Evolutionary conservation across 176 grass and related monocot species (phyloP).

Genomic region (Pharus latifolius): DNA sequence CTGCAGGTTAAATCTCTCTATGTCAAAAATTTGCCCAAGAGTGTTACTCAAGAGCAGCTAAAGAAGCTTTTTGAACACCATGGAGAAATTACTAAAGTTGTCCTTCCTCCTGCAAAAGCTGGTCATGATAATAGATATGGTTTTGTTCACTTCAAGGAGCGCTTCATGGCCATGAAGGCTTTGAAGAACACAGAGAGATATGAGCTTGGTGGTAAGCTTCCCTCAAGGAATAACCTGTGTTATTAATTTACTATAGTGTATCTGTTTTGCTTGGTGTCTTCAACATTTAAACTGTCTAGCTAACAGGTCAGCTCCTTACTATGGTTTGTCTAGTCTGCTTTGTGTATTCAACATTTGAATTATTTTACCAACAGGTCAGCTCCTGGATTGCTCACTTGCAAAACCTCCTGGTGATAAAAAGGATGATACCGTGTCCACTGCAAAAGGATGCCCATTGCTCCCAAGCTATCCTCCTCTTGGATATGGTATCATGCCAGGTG

Average conservation of each 20-base stretch:
- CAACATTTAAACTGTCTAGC: background rate
- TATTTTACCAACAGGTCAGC: slow-evolving; percentile 47
- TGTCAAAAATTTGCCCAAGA: slow-evolving; percentile 90
- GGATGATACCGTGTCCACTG: slow-evolving; percentile 23
- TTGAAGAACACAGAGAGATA: slow-evolving; percentile 66
- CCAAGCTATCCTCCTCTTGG: slow-evolving; percentile 44
- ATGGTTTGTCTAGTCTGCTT: background rate
- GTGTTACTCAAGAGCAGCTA: slow-evolving; percentile 60
- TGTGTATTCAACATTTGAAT: background rate
- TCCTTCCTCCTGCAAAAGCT: slow-evolving; percentile 70
- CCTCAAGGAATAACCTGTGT: background rate
- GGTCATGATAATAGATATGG: slow-evolving; percentile 84
- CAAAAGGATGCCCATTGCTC: slow-evolving; percentile 39
- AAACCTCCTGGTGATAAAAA: slow-evolving; percentile 81
- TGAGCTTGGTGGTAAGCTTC: slow-evolving; percentile 61
- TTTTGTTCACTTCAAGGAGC: slow-evolving; percentile 92
- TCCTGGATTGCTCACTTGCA: slow-evolving; percentile 81
- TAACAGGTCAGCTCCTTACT: too few species aligned
- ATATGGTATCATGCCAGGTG: slow-evolving; percentile 54
- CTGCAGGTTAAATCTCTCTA: slow-evolving; percentile 76
- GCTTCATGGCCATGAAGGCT: slow-evolving; percentile 66
- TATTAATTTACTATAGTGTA: background rate
- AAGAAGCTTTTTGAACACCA: slow-evolving; percentile 64
- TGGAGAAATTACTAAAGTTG: slow-evolving; percentile 75
- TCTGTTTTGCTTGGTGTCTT: slow-evolving; percentile 7